Conservation (phyloP, 495 filamentous ascomycete species). For the Talaromyces nanjingensis region DNA sequence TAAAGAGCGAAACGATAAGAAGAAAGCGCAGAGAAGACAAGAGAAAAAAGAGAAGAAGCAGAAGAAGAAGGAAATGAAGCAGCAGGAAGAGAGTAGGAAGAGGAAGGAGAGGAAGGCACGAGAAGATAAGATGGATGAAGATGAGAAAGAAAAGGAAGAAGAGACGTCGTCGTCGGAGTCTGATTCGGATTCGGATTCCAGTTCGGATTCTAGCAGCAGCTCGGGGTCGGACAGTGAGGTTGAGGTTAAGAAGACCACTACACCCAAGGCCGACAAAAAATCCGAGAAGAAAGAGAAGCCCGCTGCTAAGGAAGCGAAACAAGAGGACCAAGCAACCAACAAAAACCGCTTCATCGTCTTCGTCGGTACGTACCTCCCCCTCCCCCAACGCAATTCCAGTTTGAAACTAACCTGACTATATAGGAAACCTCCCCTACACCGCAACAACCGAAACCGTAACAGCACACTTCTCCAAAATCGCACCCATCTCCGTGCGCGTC, state of each 20-base stretch:
- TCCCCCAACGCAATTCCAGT: too few species aligned
- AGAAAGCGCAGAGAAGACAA: constrained; percentile 15
- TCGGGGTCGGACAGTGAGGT: constrained; percentile 1
- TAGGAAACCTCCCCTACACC: constrained; percentile 82
- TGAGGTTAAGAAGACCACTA: not conserved
- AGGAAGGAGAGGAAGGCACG: constrained; percentile 13
- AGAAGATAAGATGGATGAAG: constrained; percentile 11
- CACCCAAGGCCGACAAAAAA: not conserved
- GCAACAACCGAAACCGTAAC: constrained; percentile 60
- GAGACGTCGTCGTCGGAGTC: constrained; percentile 6
- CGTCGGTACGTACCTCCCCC: constrained; percentile 58
- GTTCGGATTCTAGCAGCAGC: not conserved
- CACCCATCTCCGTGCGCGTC: constrained; percentile 66
- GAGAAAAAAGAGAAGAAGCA: constrained; percentile 19
- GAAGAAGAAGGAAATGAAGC: constrained; percentile 14
- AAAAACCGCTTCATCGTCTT: constrained; percentile 73
- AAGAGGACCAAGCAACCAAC: constrained; percentile 30
- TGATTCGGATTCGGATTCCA: constrained; percentile 4
- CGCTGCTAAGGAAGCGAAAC: constrained; percentile 13
- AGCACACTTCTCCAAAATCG: constrained; percentile 70
- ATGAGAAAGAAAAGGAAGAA: constrained; percentile 14
- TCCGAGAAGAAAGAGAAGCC: constrained; percentile 14
- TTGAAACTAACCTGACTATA: not conserved
- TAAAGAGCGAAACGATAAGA: constrained; percentile 15
- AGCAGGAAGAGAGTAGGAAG: constrained; percentile 13